Evolutionary conservation across 1,284 basidiomycete genomes (phyloP).

Genomic region (Pholiota adiposa): DNA sequence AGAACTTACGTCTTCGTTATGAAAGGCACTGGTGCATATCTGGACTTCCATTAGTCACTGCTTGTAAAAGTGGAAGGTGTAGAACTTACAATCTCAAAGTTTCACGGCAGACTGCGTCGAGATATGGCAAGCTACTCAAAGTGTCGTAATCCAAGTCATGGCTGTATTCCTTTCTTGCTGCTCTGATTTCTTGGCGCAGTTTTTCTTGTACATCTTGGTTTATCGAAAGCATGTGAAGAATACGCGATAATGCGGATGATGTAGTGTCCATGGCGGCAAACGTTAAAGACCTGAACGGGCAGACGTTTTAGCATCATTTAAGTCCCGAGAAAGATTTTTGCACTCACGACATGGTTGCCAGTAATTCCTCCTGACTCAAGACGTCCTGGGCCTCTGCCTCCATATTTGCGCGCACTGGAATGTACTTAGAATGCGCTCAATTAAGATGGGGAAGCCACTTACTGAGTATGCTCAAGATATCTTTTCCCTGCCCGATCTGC

Average conservation of each 20-base stretch:
- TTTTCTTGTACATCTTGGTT: slow-evolving; percentile 41
- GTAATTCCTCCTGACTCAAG: slow-evolving; percentile 34
- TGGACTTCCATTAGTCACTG: slow-evolving; percentile 16
- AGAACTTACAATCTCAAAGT: slow-evolving; percentile 42
- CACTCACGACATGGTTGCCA: slow-evolving; percentile 45
- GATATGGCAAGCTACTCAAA: slow-evolving; percentile 40
- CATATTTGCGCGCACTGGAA: slow-evolving; percentile 15
- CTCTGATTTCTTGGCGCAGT: slow-evolving; percentile 39
- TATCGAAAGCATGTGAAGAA: slow-evolving; percentile 39
- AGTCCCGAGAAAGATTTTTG: slow-evolving; percentile 33
- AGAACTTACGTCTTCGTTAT: slow-evolving; percentile 33
- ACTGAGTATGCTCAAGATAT: slow-evolving; percentile 52
- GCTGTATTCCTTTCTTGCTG: slow-evolving; percentile 25
- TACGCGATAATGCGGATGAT: slow-evolving; percentile 41
- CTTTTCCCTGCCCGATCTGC: slow-evolving; percentile 43
- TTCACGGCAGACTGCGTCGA: slow-evolving; percentile 46
- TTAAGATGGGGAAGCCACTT: slow-evolving; percentile 28
- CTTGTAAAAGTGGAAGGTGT: background rate
- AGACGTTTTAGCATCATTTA: no score
- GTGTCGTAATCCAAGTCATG: slow-evolving; percentile 37
- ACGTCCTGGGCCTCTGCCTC: slow-evolving; percentile 34
- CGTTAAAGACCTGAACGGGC: slow-evolving; percentile 40
- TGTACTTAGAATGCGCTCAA: background rate
- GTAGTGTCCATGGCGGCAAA: slow-evolving; percentile 53
- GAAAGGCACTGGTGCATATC: slow-evolving; percentile 34